Evolutionary conservation across 73 alveolate species (phyloP).

Genomic region (Tetrahymena thermophila): DNA sequence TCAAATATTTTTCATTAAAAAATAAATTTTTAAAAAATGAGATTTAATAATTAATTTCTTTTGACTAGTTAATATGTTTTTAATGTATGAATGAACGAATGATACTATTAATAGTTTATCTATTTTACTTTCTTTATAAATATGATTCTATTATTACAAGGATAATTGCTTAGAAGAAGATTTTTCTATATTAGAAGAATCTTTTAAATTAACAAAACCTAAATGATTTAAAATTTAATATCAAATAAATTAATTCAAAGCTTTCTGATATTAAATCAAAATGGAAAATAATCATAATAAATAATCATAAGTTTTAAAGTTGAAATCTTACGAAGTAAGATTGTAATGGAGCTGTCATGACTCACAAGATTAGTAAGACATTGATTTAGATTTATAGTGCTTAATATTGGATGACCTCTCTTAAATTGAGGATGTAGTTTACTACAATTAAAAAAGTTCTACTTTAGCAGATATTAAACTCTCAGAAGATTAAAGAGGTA

Average conservation of each 20-base stretch:
- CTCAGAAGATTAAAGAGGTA: not conserved
- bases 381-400: not conserved
- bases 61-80: too few relatives aligned
- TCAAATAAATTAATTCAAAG: too few relatives aligned
- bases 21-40: too few relatives aligned
- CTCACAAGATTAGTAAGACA: not conserved
- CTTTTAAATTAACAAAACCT: too few relatives aligned
- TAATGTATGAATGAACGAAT: too few relatives aligned
- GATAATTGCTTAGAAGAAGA: too few relatives aligned
- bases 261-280: too few relatives aligned
- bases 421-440: not conserved
- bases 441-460: not conserved
- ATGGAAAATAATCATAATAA: not conserved
- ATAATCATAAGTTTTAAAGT: not conserved
- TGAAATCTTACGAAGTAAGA: not conserved
- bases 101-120: not conserved
- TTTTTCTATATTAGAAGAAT: too few relatives aligned
- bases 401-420: not conserved
- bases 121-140: not conserved
- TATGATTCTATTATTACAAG: not conserved
- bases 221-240: too few relatives aligned
- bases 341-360: not conserved
- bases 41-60: too few relatives aligned
- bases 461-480: not conserved
- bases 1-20: too few relatives aligned